Evolutionary conservation across 1,139 yeast genomes (phyloP), one percentile per base, ranked within the genome.

Genomic region (Yamadazyma friedrichii): DNA sequence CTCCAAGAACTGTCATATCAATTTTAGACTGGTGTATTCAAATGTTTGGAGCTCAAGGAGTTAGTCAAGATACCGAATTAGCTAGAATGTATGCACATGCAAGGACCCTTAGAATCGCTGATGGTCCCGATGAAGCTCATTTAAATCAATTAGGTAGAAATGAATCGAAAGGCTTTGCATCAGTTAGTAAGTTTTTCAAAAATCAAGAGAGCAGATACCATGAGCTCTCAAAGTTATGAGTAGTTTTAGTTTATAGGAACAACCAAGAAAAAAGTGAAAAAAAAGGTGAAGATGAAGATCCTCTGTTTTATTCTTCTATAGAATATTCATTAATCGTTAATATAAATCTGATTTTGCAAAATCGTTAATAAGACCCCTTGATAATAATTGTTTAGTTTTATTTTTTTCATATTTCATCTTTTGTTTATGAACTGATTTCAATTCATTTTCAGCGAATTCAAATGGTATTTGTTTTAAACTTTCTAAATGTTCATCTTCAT

Each of bases 111-210:
- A 67, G 88, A 46, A 78, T 82, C 45, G 88, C 88, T 13, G 89
- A 83, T 56, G 88, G 88, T 8, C 88, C 89, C 2, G 88, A 82
- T 62, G 88, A 82, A 61, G 84, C 84, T 6, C 88, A 83, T 58
- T 64, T 80, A 58, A 66, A 67, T 49, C 88, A 82, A 60, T 67
- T 82, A 51, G 87, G 79, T 9, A 65, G 78, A 42, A 58, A 63
- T 34, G 76, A 73, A 45, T 61, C 68, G 26, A 70, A 70, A 51
- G 52, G 52, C 39, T 69, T 66, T 40, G 47, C 51, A 6, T 45
- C 49, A 13, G 67, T 65, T 15, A 73, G 68, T 44, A 55, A 54
- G 32, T 72, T 56, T 48, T 72, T 72, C 47, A 61, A 50, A 11
- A 48, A 46, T 15, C 48, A 50, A 40, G 65, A 59, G 3, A 42